Evolutionary conservation across 768 basidiomycete species (phyloP).

Genomic region (Macrolepiota dolichaula): DNA sequence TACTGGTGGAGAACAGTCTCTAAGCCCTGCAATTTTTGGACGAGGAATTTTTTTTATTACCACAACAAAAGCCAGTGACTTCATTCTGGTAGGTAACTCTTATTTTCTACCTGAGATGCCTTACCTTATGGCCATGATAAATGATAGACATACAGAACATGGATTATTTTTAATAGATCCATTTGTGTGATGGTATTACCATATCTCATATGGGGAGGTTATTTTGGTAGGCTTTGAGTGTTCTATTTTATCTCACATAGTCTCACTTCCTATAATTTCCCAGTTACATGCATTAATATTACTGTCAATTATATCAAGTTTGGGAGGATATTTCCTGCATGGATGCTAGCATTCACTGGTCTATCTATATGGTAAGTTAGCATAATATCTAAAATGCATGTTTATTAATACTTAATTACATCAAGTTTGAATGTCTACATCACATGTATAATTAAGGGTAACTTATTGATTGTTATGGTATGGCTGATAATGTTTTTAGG

Average conservation of each 20-base stretch:
- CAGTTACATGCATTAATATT: not conserved
- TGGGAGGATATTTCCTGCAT: not conserved
- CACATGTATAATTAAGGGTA: not conserved
- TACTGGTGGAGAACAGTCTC: no score
- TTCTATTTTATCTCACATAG: not conserved
- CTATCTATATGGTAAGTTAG: not conserved
- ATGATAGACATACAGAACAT: not conserved
- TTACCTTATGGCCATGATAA: not conserved
- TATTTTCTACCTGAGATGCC: not conserved
- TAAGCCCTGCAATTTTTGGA: no score
- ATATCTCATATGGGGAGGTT: not conserved
- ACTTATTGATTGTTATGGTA: not conserved
- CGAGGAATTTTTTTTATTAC: not conserved
- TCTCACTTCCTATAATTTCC: not conserved
- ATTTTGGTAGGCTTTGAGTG: not conserved
- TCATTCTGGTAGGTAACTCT: not conserved
- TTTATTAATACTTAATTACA: no score
- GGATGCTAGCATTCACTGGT: not conserved
- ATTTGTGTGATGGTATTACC: not conserved
- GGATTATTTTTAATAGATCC: not conserved
- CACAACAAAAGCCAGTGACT: not conserved
- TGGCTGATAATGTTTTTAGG: not conserved
- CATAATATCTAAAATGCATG: not conserved
- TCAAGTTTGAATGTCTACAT: conserved; percentile 1
- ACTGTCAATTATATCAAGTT: not conserved